These are phyloP conservation scores for Halophytophthora polymorphica DNA, from an alignment of 352 stramenopile species.

Conservation along the genomic window DNA sequence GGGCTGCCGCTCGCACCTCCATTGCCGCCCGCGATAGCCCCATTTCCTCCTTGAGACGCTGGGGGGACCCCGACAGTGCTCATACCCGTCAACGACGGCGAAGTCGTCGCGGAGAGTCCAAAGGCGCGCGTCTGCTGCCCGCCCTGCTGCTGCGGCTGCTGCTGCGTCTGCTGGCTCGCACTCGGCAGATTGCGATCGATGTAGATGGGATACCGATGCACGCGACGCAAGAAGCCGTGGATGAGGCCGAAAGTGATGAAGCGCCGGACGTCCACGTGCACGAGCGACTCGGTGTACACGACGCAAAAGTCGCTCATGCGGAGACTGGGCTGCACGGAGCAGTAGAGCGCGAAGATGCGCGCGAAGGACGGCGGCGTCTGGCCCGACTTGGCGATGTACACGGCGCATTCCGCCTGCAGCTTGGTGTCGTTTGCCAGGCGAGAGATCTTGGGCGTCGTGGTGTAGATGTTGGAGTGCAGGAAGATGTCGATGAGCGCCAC, in stretches of 20 bases:
- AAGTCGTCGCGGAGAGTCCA: constrained; percentile 29
- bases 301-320: constrained; percentile 84
- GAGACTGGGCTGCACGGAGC: constrained; percentile 77
- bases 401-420: constrained; percentile 69
- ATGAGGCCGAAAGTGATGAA: constrained; percentile 90
- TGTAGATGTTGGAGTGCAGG: constrained; percentile 89
- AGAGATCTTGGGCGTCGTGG: constrained; percentile 61
- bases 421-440: constrained; percentile 52
- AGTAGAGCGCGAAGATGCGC: constrained; percentile 87
- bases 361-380: constrained; percentile 53
- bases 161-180: constrained; percentile 23
- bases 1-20: constrained; percentile 21
- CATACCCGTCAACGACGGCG: constrained; percentile 31
- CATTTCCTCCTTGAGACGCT: constrained; percentile 16
- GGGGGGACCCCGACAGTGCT: constrained; percentile 22
- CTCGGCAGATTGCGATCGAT: constrained; percentile 39
- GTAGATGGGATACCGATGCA: constrained; percentile 83
- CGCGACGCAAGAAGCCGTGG: constrained; percentile 76
- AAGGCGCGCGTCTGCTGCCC: constrained; percentile 25
- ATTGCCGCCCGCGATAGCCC: constrained; percentile 4
- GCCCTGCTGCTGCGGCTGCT: constrained; percentile 26
- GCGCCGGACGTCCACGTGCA: constrained; percentile 68
- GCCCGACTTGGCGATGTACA: constrained; percentile 78
- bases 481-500: constrained; percentile 91
- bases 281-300: constrained; percentile 68